Evolutionary conservation across 352 stramenopile species (phyloP), one percentile per base, ranked within the genome.

Genomic region (Pythium folliculosum): DNA sequence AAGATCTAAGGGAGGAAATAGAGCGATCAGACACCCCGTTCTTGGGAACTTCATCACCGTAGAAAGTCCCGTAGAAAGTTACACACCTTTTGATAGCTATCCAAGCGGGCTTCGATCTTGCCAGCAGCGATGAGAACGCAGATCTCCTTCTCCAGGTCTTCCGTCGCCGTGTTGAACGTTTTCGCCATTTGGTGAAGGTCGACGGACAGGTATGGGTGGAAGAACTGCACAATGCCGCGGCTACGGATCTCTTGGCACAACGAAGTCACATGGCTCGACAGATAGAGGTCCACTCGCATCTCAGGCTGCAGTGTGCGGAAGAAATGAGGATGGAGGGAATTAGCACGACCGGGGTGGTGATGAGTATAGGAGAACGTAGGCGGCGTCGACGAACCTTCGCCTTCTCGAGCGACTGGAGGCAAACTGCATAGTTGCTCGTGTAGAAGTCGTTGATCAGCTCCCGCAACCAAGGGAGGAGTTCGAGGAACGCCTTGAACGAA

Each of bases 381-480:
- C 10, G 35, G 1, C 40, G 40, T 14, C 1, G 58, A 3, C 27
- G 3, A 57, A 92, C 85, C 81, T 93, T 91, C 63, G 81, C 87
- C 47, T 79, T 82, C 58, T 91, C 86, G 1, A 97, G 77, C 25
- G 77, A 77, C 40, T 91, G 70, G n/a, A 96, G 72, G 52, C 89
- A 94, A 7, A 76, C 80, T 22, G 88, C 81, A 62, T 97, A 97
- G 55, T 95, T 91, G 65, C 88, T 94, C 51, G 80, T 85, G 75
- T 95, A 92, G 50, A 97, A 97, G 45, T 94, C 90, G 14, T 77
- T 84, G 58, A 97, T 94, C 40, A 97, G 73, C 60, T 97, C 90
- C 19, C 90, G 89, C 27, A 97, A 63, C 78, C 84, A 92, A 3
- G 90, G 90, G 38, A 96, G 55, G 23, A 96, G 72, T 70, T 97